Base-by-base conservation (phyloP, 441 rosid species). In the Erodium moschatum region DNA sequence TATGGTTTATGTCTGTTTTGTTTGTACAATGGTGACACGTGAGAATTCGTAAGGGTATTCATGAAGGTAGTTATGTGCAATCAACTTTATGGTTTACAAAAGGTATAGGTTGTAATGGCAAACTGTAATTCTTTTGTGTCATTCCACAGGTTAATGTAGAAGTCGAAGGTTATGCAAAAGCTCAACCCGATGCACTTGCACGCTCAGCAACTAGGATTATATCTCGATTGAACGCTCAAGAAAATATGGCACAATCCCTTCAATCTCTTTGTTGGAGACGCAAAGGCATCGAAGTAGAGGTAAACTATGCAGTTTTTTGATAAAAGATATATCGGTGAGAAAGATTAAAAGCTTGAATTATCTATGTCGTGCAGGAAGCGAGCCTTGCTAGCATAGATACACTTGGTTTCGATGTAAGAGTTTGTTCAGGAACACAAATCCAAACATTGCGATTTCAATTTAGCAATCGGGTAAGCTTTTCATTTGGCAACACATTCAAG, bases 221-320 rank as follows among this genome's bases (percentile, higher is more conserved):
- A 70, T 81, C 89, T 73, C 89, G 80, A 8, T 70, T 89, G 62
- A 89, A 91, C 80, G 88, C 86, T 67, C 83, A 91, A 71, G 92
- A 87, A 69, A 85, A 83, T 70, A 76, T 85, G 42, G 74, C 75
- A 0, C 82, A 86, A 76, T 92, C 97, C 44, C 84, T 94, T 63
- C 86, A 75, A 72, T 87, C 97, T 70, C 71, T 94, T 62, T 89
- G 97, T 76, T 91, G 89, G 85, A 87, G 91, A 83, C 81, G 82
- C 70, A 89, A 87, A 77, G 85, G 92, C 66, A 80, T 94, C 66
- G 97, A 82, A 79, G 97, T 86, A 27, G 97, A 91, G 97, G 99
- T 93, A 85, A 54, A 54, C 10, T 54, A 54, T 20, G 9, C 61
- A 4, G 9, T 54, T 4, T 54, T 54, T 54, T 5, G 38, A 5